Evolutionary conservation across 495 filamentous ascomycete genomes (phyloP).

Genomic region (Letharia lupina): DNA sequence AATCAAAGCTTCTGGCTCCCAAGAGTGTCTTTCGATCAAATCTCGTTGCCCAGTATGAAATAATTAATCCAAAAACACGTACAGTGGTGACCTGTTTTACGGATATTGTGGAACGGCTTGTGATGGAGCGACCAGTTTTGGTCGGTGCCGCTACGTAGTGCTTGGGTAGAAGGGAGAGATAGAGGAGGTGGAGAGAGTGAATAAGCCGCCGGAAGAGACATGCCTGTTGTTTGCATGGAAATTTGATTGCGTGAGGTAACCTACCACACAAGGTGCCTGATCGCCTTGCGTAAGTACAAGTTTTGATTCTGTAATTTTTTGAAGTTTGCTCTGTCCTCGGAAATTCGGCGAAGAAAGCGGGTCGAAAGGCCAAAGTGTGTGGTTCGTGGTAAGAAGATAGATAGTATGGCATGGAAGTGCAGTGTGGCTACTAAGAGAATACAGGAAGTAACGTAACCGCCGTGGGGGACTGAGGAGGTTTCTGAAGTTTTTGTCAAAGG

Average conservation of each 20-base stretch:
- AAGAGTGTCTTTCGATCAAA: too few species aligned
- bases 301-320: constrained; percentile 62
- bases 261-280: constrained; percentile 13
- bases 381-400: constrained; percentile 53
- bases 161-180: constrained; percentile 36
- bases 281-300: constrained; percentile 52
- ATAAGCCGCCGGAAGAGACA: constrained; percentile 48
- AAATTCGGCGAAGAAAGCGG: constrained; percentile 62
- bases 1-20: constrained; percentile 30
- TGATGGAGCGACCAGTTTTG: constrained; percentile 28
- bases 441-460: constrained; percentile 63
- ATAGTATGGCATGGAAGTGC: constrained; percentile 59
- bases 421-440: constrained; percentile 51
- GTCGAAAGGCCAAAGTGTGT: constrained; percentile 57
- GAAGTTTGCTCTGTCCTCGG: constrained; percentile 53
- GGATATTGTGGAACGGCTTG: constrained; percentile 40
- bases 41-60: too few species aligned
- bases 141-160: constrained; percentile 25
- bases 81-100: constrained; percentile 47
- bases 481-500: too few species aligned
- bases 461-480: constrained; percentile 59
- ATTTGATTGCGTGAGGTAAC: constrained; percentile 22
- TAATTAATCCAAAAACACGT: constrained; percentile 38
- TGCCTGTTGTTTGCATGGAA: constrained; percentile 44
- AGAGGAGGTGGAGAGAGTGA: constrained; percentile 39